Percentiles rank a stretch among this genome's conserved stretches.
These are phyloP conservation scores for Vigna nakashimae DNA, from an alignment of 306 rosid genomes.

Conservation along the genomic window DNA sequence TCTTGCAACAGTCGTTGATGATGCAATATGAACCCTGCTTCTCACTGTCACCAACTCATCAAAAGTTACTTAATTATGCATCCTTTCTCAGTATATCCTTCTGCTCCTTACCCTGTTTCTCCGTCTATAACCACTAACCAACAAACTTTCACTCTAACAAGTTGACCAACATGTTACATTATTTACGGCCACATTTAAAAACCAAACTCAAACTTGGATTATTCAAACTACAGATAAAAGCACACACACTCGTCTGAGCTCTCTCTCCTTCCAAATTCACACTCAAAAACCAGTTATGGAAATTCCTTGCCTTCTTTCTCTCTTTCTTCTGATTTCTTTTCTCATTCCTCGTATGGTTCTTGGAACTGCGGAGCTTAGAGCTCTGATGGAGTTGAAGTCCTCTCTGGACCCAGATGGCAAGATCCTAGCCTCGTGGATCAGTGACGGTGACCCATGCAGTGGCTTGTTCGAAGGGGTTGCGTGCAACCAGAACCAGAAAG, in stretches of 20 bases:
- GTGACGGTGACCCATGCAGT: slow-evolving; percentile 78
- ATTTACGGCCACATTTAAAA: neutral
- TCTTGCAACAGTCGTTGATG: neutral
- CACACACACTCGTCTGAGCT: slow-evolving; percentile 39
- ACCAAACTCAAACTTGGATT: neutral
- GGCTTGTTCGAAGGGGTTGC: slow-evolving; percentile 77
- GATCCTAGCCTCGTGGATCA: slow-evolving; percentile 77
- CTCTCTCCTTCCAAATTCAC: slow-evolving; percentile 13
- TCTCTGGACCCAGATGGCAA: slow-evolving; percentile 82
- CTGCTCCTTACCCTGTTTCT: neutral
- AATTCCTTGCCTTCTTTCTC: slow-evolving; percentile 29
- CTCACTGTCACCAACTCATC: slow-evolving; percentile 57
- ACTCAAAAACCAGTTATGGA: slow-evolving; percentile 53
- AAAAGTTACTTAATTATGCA: slow-evolving; percentile 38
- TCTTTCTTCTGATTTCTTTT: slow-evolving; percentile 44
- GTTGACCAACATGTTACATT: slow-evolving; percentile 4
- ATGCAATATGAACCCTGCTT: slow-evolving; percentile 49
- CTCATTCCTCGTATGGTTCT: slow-evolving; percentile 29
- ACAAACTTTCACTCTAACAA: slow-evolving; percentile 33
- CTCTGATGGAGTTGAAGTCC: slow-evolving; percentile 76
- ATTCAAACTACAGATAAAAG: neutral
- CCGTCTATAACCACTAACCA: slow-evolving; percentile 30
- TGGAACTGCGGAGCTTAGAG: slow-evolving; percentile 80
- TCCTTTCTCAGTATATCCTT: slow-evolving; percentile 37
- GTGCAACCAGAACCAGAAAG: slow-evolving; percentile 81